A percentile compares a stretch with the other conserved stretches of the same genome.
phyloP scores from a whole-genome alignment of 768 basidiomycete genomes.

The Termitomyces bulborhizus region DNA sequence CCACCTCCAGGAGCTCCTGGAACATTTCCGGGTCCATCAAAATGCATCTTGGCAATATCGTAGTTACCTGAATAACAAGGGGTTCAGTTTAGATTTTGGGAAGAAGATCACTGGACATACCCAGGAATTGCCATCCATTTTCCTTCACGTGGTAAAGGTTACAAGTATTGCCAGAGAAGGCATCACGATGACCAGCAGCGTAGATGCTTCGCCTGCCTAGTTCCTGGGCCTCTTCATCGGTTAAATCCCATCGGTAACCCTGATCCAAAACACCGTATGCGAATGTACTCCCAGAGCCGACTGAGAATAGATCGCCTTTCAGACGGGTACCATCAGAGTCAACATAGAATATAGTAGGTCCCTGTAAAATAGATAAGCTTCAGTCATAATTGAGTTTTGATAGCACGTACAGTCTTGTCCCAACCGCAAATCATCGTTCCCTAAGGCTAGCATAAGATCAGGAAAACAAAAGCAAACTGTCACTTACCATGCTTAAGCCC shows the following conservation, averaged over 20 bases:
- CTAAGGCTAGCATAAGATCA: constrained; percentile 29
- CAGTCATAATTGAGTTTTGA: background rate
- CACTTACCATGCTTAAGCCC: constrained; percentile 95
- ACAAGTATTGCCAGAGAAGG: constrained; percentile 92
- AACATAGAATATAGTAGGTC: constrained; percentile 93
- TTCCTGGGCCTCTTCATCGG: constrained; percentile 91
- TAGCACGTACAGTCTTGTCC: constrained; percentile 84
- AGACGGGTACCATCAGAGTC: constrained; percentile 95
- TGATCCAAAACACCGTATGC: constrained; percentile 99
- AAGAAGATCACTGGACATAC: constrained; percentile 32
- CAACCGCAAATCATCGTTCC: constrained; percentile 99
- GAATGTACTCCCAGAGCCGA: constrained; percentile 96
- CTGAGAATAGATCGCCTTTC: constrained; percentile 97
- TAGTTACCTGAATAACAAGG: constrained; percentile 65
- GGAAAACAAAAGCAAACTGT: background rate
- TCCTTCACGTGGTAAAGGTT: constrained; percentile 96
- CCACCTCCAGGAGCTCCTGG: constrained; percentile 58
- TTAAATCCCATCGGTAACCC: constrained; percentile 89
- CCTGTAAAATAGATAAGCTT: constrained; percentile 35
- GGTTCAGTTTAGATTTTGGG: background rate
- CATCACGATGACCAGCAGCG: constrained; percentile 95
- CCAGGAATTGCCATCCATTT: constrained; percentile 94
- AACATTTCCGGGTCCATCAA: constrained; percentile 74
- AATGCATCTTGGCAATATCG: constrained; percentile 86
- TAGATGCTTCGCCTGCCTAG: constrained; percentile 91